Evolutionary conservation across 1,284 basidiomycete species (phyloP), one percentile per base, ranked within the genome.

Genomic region (Apiotrichum sp.): DNA sequence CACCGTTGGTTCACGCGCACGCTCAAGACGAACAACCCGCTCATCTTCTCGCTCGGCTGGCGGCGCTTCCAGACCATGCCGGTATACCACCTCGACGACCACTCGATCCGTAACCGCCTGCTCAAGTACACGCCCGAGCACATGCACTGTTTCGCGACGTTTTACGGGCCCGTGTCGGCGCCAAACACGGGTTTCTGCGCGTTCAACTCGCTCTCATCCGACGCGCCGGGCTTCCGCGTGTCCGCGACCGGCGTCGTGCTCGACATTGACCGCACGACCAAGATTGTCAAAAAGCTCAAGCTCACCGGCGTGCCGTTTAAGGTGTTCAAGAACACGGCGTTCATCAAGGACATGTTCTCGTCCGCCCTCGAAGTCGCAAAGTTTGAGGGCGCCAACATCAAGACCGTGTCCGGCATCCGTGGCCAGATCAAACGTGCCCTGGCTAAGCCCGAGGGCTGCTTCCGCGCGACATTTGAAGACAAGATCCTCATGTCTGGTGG

Each of bases 81-180:
- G 0, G 87, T 98, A 63, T 99, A 98, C 76, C 92, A 91, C 31
- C 80, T 99, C 33, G 96, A 99, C 74, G 95, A 99, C 73, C 91
- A 96, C 68, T 90, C 88, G 3, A 92, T 95, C 64, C 87, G 96
- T 33, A 98, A 98, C 85, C 88, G 96, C 47, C 90, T 98, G 88
- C 87, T 99, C 76, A 98, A 99, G 79, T 99, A 99, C 73, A 98
- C 96, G 0, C 95, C 95, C 0, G 96, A 98, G 76, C 95, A 99
- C 70, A 97, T 96, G 92, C 96, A 98, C 74, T 98, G 95, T 69
- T 90, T 88, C 67, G 95, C 95, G 2, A 95, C 93, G 0, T 98
- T 98, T 77, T 97, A 93, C 70, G 93, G 89, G 0, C 93, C 93
- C 6, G 86, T 90, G 16, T 80, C 89, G 1, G 79, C 88, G 0